These are phyloP conservation scores for Pulveroboletus sp. DNA, from an alignment of 768 basidiomycete genomes.

Conservation along the genomic window DNA sequence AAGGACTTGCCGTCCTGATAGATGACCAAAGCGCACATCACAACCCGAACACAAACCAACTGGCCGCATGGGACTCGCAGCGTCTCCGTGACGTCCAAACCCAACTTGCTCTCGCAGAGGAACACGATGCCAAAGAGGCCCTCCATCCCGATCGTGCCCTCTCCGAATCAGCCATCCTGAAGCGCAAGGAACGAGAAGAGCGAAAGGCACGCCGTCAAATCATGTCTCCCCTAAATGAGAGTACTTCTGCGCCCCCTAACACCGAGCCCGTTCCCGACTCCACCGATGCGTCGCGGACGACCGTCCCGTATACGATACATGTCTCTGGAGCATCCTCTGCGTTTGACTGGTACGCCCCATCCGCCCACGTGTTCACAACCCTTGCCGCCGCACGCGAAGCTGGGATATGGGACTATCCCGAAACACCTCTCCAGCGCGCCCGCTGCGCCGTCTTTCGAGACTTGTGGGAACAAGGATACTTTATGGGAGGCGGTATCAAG, in stretches of 20 bases:
- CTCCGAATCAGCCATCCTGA: conserved; percentile 63
- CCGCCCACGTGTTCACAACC: conserved; percentile 45
- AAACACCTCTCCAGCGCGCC: conserved; percentile 62
- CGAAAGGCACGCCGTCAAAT: conserved; percentile 24
- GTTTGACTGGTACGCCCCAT: conserved; percentile 66
- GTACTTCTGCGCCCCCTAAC: not conserved
- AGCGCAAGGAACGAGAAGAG: conserved; percentile 70
- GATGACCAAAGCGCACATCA: conserved; percentile 64
- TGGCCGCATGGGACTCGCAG: conserved; percentile 52
- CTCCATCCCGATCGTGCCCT: conserved; percentile 38
- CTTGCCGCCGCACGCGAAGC: conserved; percentile 61
- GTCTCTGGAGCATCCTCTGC: conserved; percentile 64
- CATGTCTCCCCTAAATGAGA: conserved; percentile 12
- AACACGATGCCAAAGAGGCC: conserved; percentile 48
- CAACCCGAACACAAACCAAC: conserved; percentile 43
- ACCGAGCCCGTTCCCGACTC: not conserved
- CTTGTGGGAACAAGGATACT: conserved; percentile 82
- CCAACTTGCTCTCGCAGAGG: conserved; percentile 49
- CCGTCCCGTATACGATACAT: conserved; percentile 48
- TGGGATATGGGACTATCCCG: conserved; percentile 77
- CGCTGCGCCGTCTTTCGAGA: conserved; percentile 77
- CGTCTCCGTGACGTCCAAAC: conserved; percentile 44
- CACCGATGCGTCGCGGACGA: conserved; percentile 8
- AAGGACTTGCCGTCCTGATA: conserved; percentile 76
- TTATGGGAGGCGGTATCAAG: conserved; percentile 85